These are phyloP conservation scores for Pilatotrama ljubarskyi DNA, from an alignment of 768 basidiomycete species.

Conservation along the genomic window DNA sequence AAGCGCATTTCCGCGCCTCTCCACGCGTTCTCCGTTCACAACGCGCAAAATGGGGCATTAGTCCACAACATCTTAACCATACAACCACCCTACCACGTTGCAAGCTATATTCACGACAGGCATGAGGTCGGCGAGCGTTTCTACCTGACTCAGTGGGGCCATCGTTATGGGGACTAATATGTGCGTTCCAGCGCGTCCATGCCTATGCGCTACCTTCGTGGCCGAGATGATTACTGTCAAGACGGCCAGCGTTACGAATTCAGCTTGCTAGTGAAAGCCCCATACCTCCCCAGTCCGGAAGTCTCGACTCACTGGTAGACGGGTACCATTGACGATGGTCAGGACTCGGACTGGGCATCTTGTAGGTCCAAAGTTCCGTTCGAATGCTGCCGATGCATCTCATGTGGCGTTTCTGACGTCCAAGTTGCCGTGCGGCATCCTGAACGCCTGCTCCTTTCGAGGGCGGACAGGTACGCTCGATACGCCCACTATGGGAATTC, in stretches of 20 bases:
- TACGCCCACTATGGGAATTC: background rate
- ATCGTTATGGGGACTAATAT: slow-evolving; percentile 12
- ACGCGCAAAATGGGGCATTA: background rate
- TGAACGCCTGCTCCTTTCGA: background rate
- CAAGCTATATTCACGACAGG: too few species aligned
- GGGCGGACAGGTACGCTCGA: slow-evolving; percentile 8
- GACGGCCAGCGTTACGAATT: too few species aligned
- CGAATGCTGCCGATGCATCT: too few species aligned
- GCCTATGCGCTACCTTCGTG: background rate
- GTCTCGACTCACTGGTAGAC: too few species aligned
- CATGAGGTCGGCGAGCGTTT: background rate
- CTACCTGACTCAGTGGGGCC: background rate
- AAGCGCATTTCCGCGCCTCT: background rate
- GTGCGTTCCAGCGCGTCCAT: background rate
- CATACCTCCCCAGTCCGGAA: too few species aligned
- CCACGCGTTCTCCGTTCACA: slow-evolving; percentile 2
- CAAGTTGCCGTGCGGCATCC: background rate
- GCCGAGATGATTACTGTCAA: too few species aligned
- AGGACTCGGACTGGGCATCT: too few species aligned
- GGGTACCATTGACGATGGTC: too few species aligned
- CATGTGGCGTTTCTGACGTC: background rate
- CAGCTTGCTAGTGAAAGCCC: too few species aligned
- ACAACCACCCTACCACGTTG: too few species aligned
- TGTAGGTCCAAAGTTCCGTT: too few species aligned
- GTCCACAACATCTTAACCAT: too few species aligned